Evolutionary conservation across 345 rosid genomes (phyloP).

Genomic region (Chamaenerion angustifolium): DNA sequence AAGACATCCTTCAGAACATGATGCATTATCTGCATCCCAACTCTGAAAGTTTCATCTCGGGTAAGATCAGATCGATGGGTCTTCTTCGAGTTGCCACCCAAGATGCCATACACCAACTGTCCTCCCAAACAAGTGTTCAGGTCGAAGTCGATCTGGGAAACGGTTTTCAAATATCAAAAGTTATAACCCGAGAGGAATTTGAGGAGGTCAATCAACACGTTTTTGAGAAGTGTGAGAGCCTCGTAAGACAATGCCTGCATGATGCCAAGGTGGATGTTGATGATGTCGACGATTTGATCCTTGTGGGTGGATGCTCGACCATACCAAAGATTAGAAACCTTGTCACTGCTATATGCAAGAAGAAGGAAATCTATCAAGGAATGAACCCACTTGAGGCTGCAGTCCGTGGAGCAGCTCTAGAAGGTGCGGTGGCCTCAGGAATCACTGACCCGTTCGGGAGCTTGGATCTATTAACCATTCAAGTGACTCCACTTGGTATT

Average conservation of each 20-base stretch:
- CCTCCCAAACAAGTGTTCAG: conserved; percentile 28
- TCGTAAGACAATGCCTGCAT: conserved; percentile 43
- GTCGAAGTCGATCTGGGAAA: conserved; percentile 58
- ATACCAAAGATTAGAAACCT: conserved; percentile 44
- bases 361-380: conserved; percentile 36
- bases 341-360: conserved; percentile 32
- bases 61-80: conserved; percentile 32
- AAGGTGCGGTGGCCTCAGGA: conserved; percentile 94
- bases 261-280: conserved; percentile 49
- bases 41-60: conserved; percentile 24
- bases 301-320: conserved; percentile 78
- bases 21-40: conserved; percentile 43
- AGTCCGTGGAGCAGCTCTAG: conserved; percentile 71
- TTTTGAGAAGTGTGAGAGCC: conserved; percentile 51
- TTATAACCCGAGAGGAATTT: conserved; percentile 40
- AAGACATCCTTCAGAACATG: conserved; percentile 68
- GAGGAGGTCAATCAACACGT: conserved; percentile 49
- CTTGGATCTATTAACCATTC: conserved; percentile 77
- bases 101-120: conserved; percentile 60
- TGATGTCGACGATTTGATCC: conserved; percentile 52
- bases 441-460: conserved; percentile 66
- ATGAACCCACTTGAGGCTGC: conserved; percentile 66
- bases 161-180: conserved; percentile 35
- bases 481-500: conserved; percentile 54
- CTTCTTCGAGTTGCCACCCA: conserved; percentile 62